Evolutionary conservation across 148 eudicot species (phyloP), one percentile per base, ranked within the genome.

Genomic region (Rhododendron kiyosumense): DNA sequence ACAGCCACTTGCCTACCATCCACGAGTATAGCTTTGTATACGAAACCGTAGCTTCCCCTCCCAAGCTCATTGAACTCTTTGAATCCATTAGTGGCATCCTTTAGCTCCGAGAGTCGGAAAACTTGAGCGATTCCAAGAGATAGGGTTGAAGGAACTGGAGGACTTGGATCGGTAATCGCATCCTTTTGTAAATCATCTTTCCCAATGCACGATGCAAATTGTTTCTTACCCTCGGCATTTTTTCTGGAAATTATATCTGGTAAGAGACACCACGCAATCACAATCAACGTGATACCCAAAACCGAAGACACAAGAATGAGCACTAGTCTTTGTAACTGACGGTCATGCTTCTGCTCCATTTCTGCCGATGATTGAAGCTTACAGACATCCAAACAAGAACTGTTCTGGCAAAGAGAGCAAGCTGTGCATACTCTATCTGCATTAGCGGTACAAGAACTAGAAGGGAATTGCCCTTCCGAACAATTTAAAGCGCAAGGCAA

Each of bases 31-130:
- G 99, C 99, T 87, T 92, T 94, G 89, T 97, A 97, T 30, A 97
- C 99, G 85, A 97, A 97, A 38, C 99, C 99, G 26, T 97, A 95
- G 88, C 98, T 95, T 32, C 99, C 99, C 76, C 99, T 87, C 2
- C 99, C 99, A 10, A 97, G 95, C 93, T 97, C 99, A 74, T 97
- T 97, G 88, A 97, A 97, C 81, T 95, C 99, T 85, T 97, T 97
- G 92, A 97, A 97, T 17, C 99, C 99, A 52, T 97, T 97, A 13
- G 99, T 97, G 4, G 98, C 98, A 69, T 97, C 98, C 84, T 97
- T 97, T 4, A 97, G 90, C 30, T 97, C 99, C 0, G 99, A 91
- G 22, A 95, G 94, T 11, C 98, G 83, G 89, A 93, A 97, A 54
- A 97, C 91, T 89, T 95, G 99, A 83, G 99, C 97, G 54, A 88